A percentile compares a stretch with the other conserved stretches of the same genome.
These are phyloP conservation scores for Tetragonia tetragonoides DNA, from an alignment of 148 eudicot genomes.

Conservation along the genomic window DNA sequence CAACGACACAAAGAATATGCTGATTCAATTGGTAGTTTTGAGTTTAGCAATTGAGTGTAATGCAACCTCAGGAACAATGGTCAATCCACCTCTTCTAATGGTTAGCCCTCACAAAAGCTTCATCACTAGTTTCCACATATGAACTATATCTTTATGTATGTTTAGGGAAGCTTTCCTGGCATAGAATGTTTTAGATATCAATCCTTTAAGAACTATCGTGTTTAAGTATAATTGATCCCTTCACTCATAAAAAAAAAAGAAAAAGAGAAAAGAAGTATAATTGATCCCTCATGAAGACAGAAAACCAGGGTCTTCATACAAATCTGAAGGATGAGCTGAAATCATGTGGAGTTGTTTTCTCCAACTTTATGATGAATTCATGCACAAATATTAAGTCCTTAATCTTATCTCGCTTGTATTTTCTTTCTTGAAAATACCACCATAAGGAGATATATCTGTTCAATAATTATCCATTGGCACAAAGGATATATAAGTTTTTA, in stretches of 20 bases:
- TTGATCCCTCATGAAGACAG: no score
- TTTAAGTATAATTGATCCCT: background rate
- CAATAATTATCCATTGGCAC: background rate
- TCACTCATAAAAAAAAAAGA: background rate
- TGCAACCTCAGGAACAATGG: slow-evolving; percentile 10
- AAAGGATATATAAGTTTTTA: background rate
- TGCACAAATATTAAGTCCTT: background rate
- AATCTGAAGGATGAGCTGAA: no score
- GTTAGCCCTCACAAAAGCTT: slow-evolving; percentile 15
- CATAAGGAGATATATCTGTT: background rate
- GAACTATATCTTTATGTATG: background rate
- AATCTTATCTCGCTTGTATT: background rate
- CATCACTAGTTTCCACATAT: background rate
- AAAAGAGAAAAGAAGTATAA: no score
- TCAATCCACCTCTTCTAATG: slow-evolving; percentile 6
- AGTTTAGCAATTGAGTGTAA: slow-evolving; percentile 25
- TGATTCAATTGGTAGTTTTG: slow-evolving; percentile 30
- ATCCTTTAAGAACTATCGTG: background rate
- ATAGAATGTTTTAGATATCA: background rate
- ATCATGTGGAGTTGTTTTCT: background rate
- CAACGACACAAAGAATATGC: slow-evolving; percentile 22
- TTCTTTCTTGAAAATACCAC: background rate
- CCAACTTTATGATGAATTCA: background rate
- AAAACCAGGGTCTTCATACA: no score
- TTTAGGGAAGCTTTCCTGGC: background rate